These are phyloP conservation scores for Ceratocystis harringtonii DNA, from an alignment of 2,329 filamentous ascomycete genomes.

Conservation along the genomic window DNA sequence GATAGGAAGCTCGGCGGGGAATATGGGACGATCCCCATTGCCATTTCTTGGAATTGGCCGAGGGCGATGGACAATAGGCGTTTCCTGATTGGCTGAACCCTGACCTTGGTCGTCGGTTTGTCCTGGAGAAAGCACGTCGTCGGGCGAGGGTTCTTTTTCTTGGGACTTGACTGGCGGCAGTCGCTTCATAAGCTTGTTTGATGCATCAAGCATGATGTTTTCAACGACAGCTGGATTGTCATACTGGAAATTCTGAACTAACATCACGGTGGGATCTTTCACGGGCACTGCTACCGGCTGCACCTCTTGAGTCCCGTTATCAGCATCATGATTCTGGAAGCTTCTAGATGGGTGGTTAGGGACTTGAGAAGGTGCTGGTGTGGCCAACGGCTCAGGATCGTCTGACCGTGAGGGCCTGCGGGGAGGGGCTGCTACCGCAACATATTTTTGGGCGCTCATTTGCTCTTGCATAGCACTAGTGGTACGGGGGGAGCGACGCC, in stretches of 20 bases:
- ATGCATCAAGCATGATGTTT: slow-evolving; percentile 33
- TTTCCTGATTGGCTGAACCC: background rate
- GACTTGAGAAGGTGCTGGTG: background rate
- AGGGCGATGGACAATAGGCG: slow-evolving; percentile 37
- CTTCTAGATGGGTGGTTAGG: slow-evolving; percentile 23
- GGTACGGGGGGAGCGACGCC: slow-evolving; percentile 34
- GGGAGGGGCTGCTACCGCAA: slow-evolving; percentile 1
- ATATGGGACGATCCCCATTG: slow-evolving; percentile 32
- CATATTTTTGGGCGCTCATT: background rate
- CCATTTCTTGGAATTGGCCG: slow-evolving; percentile 39
- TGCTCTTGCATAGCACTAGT: background rate
- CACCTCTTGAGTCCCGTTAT: background rate
- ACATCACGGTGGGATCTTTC: slow-evolving; percentile 35
- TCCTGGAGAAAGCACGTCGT: background rate
- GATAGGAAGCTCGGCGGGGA: slow-evolving; percentile 31
- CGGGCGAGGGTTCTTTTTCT: background rate
- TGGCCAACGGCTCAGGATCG: slow-evolving; percentile 4
- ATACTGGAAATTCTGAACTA: slow-evolving; percentile 41
- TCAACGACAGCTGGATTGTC: slow-evolving; percentile 36
- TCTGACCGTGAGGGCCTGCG: background rate
- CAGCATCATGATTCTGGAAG: background rate
- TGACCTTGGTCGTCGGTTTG: background rate
- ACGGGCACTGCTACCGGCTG: slow-evolving; percentile 3
- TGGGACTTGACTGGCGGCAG: background rate
- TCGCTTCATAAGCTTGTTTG: slow-evolving; percentile 22